phyloP scores from a whole-genome alignment of 2,329 filamentous ascomycete species.

The Pyricularia pennisetigena region DNA sequence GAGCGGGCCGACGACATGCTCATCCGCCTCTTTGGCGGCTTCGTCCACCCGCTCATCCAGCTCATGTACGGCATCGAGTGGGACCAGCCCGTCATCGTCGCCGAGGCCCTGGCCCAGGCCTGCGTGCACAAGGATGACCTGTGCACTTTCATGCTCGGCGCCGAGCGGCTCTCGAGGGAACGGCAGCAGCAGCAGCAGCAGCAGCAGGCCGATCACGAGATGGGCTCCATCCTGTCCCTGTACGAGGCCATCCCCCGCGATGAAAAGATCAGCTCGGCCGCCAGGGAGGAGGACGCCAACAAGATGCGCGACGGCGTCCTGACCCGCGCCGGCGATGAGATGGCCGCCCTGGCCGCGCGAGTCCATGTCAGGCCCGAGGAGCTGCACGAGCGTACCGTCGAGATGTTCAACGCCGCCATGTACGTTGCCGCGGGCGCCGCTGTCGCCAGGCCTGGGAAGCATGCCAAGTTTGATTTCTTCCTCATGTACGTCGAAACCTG shows the following conservation, averaged over 20 bases:
- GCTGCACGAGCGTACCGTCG: conserved; percentile 40
- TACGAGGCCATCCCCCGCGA: conserved; percentile 48
- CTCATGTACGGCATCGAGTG: conserved; percentile 81
- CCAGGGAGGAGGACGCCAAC: conserved; percentile 42
- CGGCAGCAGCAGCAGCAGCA: background rate
- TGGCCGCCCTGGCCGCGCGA: conserved; percentile 49
- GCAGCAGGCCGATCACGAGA: conserved; percentile 3
- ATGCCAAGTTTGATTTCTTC: conserved; percentile 75
- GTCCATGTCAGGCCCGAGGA: conserved; percentile 47
- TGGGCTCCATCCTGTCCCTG: conserved; percentile 44
- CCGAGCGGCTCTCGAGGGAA: conserved; percentile 33
- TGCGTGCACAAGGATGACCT: conserved; percentile 57
- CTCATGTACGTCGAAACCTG: conserved; percentile 34
- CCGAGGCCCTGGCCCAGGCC: conserved; percentile 69
- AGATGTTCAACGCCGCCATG: conserved; percentile 59
- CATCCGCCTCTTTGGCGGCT: conserved; percentile 55
- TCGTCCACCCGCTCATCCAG: conserved; percentile 76
- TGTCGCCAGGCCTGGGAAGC: conserved; percentile 47
- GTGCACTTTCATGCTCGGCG: conserved; percentile 38
- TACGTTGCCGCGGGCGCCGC: conserved; percentile 44
- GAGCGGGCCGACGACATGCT: conserved; percentile 60
- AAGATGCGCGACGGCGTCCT: conserved; percentile 63
- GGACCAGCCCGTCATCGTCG: conserved; percentile 69
- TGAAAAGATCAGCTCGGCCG: conserved; percentile 44
- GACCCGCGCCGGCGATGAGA: conserved; percentile 49